A percentile compares a stretch with the other conserved stretches of the same genome.
Conservation (phyloP, 345 rosid species). For the Bretschneidera sinensis region DNA sequence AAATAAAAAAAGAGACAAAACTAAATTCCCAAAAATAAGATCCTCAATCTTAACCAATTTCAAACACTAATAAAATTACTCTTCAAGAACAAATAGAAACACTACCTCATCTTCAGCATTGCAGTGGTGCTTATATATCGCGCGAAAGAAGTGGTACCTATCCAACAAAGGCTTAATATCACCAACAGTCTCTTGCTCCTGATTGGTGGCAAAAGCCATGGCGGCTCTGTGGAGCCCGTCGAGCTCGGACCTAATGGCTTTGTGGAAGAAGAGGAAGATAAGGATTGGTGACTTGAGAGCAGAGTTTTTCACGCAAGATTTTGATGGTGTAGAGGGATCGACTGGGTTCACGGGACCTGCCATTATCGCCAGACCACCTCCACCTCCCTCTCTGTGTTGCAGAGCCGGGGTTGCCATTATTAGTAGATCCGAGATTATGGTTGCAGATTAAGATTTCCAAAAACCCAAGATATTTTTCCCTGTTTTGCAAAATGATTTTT, state of each 20-base stretch:
- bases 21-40: background rate
- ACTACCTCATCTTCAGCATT: constrained; percentile 69
- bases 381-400: constrained; percentile 27
- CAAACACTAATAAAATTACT: background rate
- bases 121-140: constrained; percentile 68
- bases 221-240: constrained; percentile 60
- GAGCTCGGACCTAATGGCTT: constrained; percentile 63
- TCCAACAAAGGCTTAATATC: constrained; percentile 42
- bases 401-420: constrained; percentile 54
- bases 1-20: background rate
- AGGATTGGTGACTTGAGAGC: constrained; percentile 52
- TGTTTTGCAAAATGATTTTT: background rate
- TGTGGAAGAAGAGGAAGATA: constrained; percentile 62
- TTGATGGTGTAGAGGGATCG: constrained; percentile 41
- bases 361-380: constrained; percentile 58
- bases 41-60: background rate
- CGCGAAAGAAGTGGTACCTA: constrained; percentile 45
- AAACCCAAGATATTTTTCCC: constrained; percentile 6
- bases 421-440: background rate
- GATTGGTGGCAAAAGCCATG: constrained; percentile 42
- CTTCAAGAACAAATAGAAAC: background rate
- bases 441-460: constrained; percentile 18
- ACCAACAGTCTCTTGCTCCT: constrained; percentile 15
- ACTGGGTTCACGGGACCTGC: constrained; percentile 44
- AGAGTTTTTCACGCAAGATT: constrained; percentile 36